Evolutionary conservation across 805 yeast species (phyloP).

Genomic region (Debaryomyces maramus): DNA sequence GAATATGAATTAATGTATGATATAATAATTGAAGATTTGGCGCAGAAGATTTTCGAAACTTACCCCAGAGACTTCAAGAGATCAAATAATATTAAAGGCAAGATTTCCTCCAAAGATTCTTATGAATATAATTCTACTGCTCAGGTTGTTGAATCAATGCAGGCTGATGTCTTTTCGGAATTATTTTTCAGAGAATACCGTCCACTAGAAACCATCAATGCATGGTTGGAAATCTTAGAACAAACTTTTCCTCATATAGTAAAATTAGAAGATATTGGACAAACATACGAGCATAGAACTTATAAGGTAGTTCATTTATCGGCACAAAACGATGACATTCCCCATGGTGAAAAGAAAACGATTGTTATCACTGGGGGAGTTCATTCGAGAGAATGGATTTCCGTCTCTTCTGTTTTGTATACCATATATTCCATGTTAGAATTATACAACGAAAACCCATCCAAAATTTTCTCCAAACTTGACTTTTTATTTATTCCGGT

Average conservation of each 20-base stretch:
- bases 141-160: constrained; percentile 12
- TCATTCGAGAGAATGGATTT: constrained; percentile 91
- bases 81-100: constrained; percentile 4
- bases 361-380: constrained; percentile 80
- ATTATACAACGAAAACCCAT: constrained; percentile 30
- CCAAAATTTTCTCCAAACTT: constrained; percentile 52
- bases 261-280: constrained; percentile 67
- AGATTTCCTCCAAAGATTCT: neutral
- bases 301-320: constrained; percentile 66
- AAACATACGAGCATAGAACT: constrained; percentile 72
- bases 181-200: constrained; percentile 71
- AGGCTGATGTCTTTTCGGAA: constrained; percentile 34
- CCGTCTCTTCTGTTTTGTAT: constrained; percentile 68
- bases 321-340: constrained; percentile 39
- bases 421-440: constrained; percentile 40
- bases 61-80: constrained; percentile 35
- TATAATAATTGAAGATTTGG: constrained; percentile 56
- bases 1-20: constrained; percentile 25
- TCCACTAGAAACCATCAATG: constrained; percentile 63
- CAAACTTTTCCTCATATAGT: constrained; percentile 65
- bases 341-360: constrained; percentile 50
- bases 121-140: constrained; percentile 15
- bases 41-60: constrained; percentile 57
- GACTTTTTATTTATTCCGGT: constrained; percentile 82
- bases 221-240: constrained; percentile 66